These are phyloP conservation scores for Populus hybrid DNA, from an alignment of 441 rosid genomes.

Conservation along the genomic window DNA sequence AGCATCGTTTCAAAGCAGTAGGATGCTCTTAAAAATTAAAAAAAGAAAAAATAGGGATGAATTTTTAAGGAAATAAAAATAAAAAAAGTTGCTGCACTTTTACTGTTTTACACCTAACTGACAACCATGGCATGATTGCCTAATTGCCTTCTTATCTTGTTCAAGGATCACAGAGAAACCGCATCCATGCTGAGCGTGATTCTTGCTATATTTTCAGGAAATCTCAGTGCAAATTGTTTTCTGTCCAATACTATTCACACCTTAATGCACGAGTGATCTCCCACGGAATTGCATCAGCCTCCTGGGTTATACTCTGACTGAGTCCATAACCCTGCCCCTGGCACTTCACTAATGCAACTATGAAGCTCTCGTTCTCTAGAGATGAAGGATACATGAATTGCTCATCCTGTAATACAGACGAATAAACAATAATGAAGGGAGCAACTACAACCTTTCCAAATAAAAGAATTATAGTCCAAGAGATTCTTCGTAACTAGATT, in stretches of 20 bases:
- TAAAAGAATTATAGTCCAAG: not conserved
- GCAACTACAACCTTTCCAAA: not conserved
- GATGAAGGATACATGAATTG: conserved; percentile 77
- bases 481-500: not conserved
- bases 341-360: conserved; percentile 64
- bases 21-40: not conserved
- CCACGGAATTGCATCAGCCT: conserved; percentile 44
- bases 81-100: not conserved
- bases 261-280: conserved; percentile 81
- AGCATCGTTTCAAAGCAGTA: not conserved
- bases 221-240: not conserved
- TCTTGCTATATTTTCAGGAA: not conserved
- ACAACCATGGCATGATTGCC: not conserved
- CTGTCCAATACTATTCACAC: conserved; percentile 21
- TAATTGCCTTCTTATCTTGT: not conserved
- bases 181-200: not conserved
- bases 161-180: not conserved
- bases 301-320: conserved; percentile 14
- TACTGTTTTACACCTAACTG: no score
- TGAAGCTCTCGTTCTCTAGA: conserved; percentile 64
- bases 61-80: not conserved
- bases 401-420: conserved; percentile 53
- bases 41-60: not conserved
- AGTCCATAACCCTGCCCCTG: conserved; percentile 26
- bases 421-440: not conserved